A percentile compares a stretch with the other conserved stretches of the same genome.
phyloP scores from a whole-genome alignment of 2,329 filamentous ascomycete species.

The Arthroderma sp. region DNA sequence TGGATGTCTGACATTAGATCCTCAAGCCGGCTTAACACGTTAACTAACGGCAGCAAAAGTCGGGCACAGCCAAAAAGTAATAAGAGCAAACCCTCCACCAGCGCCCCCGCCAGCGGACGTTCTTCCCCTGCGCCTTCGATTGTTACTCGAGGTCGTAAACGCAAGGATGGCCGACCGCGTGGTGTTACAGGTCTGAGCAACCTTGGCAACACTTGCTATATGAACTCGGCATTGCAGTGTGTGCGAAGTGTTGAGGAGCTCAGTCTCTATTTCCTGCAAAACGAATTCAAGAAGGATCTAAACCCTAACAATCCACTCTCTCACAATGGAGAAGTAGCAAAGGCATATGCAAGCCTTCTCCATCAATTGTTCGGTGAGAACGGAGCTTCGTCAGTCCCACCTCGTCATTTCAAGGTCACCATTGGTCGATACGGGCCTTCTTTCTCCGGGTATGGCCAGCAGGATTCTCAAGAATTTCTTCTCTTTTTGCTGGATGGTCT shows the following conservation, averaged over 20 bases:
- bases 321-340: constrained; percentile 76
- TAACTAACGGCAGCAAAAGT: constrained; percentile 24
- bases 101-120: constrained; percentile 43
- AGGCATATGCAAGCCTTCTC: constrained; percentile 63
- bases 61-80: constrained; percentile 15
- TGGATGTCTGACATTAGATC: constrained; percentile 40
- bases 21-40: constrained; percentile 37
- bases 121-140: constrained; percentile 53
- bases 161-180: constrained; percentile 53
- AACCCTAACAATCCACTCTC: constrained; percentile 77
- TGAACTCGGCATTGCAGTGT: constrained; percentile 96
- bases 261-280: constrained; percentile 74
- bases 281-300: constrained; percentile 63
- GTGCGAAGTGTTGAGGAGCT: constrained; percentile 87
- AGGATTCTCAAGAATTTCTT: constrained; percentile 94
- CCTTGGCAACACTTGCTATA: constrained; percentile 95
- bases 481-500: constrained; percentile 88
- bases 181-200: constrained; percentile 79
- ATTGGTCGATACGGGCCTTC: constrained; percentile 70
- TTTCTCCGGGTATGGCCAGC: constrained; percentile 90
- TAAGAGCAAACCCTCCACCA: constrained; percentile 22
- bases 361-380: constrained; percentile 63
- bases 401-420: constrained; percentile 66
- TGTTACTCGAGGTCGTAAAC: constrained; percentile 58
- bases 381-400: constrained; percentile 55